Base-by-base conservation (phyloP, 1,284 basidiomycete genomes). In the Sanghuangporus weigelae region DNA sequence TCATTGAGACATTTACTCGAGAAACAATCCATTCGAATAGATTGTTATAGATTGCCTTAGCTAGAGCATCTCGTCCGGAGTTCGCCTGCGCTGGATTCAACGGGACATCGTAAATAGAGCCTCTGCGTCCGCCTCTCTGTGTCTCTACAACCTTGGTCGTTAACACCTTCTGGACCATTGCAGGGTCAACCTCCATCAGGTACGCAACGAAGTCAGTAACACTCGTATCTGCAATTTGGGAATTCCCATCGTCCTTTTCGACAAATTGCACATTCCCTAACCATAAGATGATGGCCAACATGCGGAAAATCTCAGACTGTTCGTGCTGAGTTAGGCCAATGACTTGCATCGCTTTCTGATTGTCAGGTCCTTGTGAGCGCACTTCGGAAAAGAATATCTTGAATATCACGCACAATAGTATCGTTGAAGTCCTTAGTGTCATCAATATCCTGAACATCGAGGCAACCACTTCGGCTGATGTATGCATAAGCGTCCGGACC, bases 21-120 rank as follows among this genome's bases (percentile, higher is more conserved):
- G 93, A 92, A 40, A 99, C 97, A 70, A 99, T 99, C 97, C 97
- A 99, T 73, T 99, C 96, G 74, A 99, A 99, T 21, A 99, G 79
- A 75, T 98, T 98, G 79, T 97, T 98, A 78, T 99, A 99, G 65
- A 99, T 89, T 10, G 96, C 97, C 75, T 99, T 98, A 6, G 96
- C 81, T 39, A 99, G 80, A 0, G 97, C 97, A 77, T 99, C 94
- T 65, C 96, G 81, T 51, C 93, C 94, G 1, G 96, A 84, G 5
- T 78, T 78, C 1, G 97, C 97, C 74, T 99, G 97, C 5, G 95
- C 84, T 7, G 92, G 90, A 72, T 99, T 99, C 62, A 97, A 80
- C 1, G 97, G 97, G 1, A 98, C 96, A 71, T 99, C 94, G 74
- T 98, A 98, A 14, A 98, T 84, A 1, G 96, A 98, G 1, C 95